These are phyloP conservation scores for Cornus florida DNA, from an alignment of 148 eudicot species.

Conservation along the genomic window DNA sequence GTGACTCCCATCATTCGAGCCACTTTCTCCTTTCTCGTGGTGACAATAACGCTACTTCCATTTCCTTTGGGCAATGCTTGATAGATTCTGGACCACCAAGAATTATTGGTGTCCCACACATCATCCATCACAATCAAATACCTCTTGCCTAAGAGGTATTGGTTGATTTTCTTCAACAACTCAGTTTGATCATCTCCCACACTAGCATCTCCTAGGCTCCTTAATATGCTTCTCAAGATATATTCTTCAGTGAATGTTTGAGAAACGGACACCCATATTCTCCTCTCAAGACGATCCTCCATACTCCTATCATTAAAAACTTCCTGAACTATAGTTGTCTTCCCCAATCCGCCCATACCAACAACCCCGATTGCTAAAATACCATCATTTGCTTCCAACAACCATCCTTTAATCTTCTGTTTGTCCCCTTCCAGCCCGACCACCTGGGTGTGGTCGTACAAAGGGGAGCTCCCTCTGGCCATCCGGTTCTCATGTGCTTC, in stretches of 20 bases:
- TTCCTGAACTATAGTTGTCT: slow-evolving; percentile 52
- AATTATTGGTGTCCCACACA: slow-evolving; percentile 41
- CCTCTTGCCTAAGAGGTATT: slow-evolving; percentile 47
- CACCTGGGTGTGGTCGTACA: slow-evolving; percentile 53
- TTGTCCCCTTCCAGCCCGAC: slow-evolving; percentile 55
- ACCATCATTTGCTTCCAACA: slow-evolving; percentile 39
- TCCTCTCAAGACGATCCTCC: slow-evolving; percentile 44
- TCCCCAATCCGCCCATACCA: slow-evolving; percentile 64
- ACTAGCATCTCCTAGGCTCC: slow-evolving; percentile 52
- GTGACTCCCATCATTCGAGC: slow-evolving; percentile 42
- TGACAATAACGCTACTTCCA: slow-evolving; percentile 47
- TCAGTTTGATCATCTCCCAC: slow-evolving; percentile 44
- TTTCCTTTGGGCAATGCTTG: slow-evolving; percentile 47
- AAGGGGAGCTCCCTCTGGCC: slow-evolving; percentile 49
- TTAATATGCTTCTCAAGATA: slow-evolving; percentile 48
- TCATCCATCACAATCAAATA: slow-evolving; percentile 61
- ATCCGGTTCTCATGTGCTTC: slow-evolving; percentile 26
- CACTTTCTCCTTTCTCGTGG: slow-evolving; percentile 48
- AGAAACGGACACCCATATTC: slow-evolving; percentile 61
- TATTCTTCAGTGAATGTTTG: slow-evolving; percentile 47
- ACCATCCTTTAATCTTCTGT: slow-evolving; percentile 47
- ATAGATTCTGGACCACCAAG: slow-evolving; percentile 44
- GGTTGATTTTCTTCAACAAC: slow-evolving; percentile 44
- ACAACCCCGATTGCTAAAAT: slow-evolving; percentile 48
- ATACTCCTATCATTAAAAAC: slow-evolving; percentile 43